A percentile compares a stretch with the other conserved stretches of the same genome.
These are phyloP conservation scores for Dipodascus geniculatus DNA, from an alignment of 805 yeast species.

Conservation along the genomic window DNA sequence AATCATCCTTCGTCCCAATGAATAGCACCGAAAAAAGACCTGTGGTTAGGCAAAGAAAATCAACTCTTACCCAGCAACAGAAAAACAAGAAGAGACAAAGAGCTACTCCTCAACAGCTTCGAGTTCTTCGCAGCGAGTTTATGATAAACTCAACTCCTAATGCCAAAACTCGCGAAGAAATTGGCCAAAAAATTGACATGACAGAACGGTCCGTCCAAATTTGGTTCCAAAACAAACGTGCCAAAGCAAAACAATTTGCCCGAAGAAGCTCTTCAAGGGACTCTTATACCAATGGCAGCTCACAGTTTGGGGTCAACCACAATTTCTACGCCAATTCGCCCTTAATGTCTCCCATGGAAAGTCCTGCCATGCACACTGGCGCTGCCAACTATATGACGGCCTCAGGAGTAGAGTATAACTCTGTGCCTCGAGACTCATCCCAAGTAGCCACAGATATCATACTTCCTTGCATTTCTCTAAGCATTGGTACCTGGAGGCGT, in stretches of 20 bases:
- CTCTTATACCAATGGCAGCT: not conserved
- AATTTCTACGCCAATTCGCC: not conserved
- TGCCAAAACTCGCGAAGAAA: conserved; percentile 23
- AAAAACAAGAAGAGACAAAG: conserved; percentile 16
- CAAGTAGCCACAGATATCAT: conserved; percentile 1
- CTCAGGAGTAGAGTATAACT: not conserved
- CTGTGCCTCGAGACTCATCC: not conserved
- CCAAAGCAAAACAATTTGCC: conserved; percentile 14
- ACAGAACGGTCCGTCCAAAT: conserved; percentile 81
- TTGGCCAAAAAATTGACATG: conserved; percentile 66
- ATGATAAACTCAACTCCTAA: conserved; percentile 13
- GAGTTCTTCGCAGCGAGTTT: conserved; percentile 12
- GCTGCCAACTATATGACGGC: not conserved
- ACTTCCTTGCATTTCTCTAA: conserved; percentile 7
- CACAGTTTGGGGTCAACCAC: not conserved
- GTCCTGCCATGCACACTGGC: not conserved
- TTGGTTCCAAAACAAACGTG: conserved; percentile 84
- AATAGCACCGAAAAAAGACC: not conserved
- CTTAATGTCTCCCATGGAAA: not conserved
- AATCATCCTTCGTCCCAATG: not conserved
- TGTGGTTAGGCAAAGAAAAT: conserved; percentile 8
- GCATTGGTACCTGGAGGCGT: conserved; percentile 9
- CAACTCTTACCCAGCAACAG: conserved; percentile 18
- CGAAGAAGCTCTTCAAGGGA: not conserved
- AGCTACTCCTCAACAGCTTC: conserved; percentile 16